Conservation (phyloP, 495 filamentous ascomycete genomes). For the Podospora appendiculata region DNA sequence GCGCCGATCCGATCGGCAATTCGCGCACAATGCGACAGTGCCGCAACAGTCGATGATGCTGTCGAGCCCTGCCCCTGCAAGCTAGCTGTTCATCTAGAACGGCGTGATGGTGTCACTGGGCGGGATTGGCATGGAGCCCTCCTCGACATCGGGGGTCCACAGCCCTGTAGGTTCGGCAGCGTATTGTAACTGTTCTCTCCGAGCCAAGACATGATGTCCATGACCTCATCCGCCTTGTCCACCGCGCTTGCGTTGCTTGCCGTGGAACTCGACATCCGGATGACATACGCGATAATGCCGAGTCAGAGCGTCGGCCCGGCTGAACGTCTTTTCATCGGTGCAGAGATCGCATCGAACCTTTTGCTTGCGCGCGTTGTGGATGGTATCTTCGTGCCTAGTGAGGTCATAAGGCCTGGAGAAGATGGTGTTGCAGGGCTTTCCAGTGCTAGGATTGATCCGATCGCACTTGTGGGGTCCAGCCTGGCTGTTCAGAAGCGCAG, state of each 20-base stretch:
- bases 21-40: not conserved
- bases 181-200: too few relatives aligned
- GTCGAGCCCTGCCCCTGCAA: not conserved
- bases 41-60: not conserved
- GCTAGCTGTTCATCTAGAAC: too few relatives aligned
- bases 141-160: not conserved
- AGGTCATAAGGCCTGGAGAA: conserved; percentile 98
- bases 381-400: conserved; percentile 94
- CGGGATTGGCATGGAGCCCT: too few relatives aligned
- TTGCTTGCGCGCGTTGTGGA: conserved; percentile 88
- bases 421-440: conserved; percentile 90
- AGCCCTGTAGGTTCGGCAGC: not conserved
- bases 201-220: too few relatives aligned
- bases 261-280: conserved; percentile 73
- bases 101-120: too few relatives aligned
- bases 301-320: conserved; percentile 81
- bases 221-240: conserved; percentile 20
- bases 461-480: conserved; percentile 45
- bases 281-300: conserved; percentile 89
- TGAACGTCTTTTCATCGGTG: conserved; percentile 93
- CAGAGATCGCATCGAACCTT: conserved; percentile 94
- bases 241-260: conserved; percentile 47
- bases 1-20: not conserved
- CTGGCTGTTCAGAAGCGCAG: conserved; percentile 20
- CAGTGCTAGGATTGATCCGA: conserved; percentile 89